These are phyloP conservation scores for Cyberlindnera xishuangbannaensis DNA, from an alignment of 805 yeast genomes.

Conservation along the genomic window DNA sequence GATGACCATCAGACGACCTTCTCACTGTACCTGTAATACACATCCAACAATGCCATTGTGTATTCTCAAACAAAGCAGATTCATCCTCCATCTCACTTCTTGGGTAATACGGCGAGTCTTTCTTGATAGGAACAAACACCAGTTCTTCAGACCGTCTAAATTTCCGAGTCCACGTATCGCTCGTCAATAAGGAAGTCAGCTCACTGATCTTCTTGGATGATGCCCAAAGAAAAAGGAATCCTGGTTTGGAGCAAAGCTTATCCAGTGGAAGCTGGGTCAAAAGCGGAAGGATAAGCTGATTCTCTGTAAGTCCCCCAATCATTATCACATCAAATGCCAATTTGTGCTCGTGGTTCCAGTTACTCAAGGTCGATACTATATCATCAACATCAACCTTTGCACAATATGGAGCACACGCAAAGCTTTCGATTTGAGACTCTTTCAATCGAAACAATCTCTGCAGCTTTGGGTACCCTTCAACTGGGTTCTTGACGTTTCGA, in stretches of 20 bases:
- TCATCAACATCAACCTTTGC: slow-evolving; percentile 44
- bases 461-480: slow-evolving; percentile 83
- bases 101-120: slow-evolving; percentile 62
- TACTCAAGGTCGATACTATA: slow-evolving; percentile 50
- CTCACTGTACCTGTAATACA: slow-evolving; percentile 93
- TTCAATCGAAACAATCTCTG: slow-evolving; percentile 65
- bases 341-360: slow-evolving; percentile 54
- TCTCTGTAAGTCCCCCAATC: slow-evolving; percentile 81
- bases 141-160: slow-evolving; percentile 89
- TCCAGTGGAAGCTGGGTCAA: slow-evolving; percentile 65
- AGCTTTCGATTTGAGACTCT: slow-evolving; percentile 44
- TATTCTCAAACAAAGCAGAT: slow-evolving; percentile 50
- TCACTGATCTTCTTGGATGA: slow-evolving; percentile 67
- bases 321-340: slow-evolving; percentile 82
- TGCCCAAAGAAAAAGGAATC: slow-evolving; percentile 84
- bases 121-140: slow-evolving; percentile 70
- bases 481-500: slow-evolving; percentile 58
- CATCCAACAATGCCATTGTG: slow-evolving; percentile 98
- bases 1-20: slow-evolving; percentile 73
- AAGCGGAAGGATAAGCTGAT: slow-evolving; percentile 59
- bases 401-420: slow-evolving; percentile 64
- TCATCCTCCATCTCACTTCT: slow-evolving; percentile 40
- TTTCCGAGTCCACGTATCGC: slow-evolving; percentile 53
- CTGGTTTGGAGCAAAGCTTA: slow-evolving; percentile 75
- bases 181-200: slow-evolving; percentile 47